Percentiles rank a stretch among this genome's conserved stretches.
These are phyloP conservation scores for Euphorbia pulcherrima DNA, from an alignment of 345 rosid genomes.

Conservation along the genomic window DNA sequence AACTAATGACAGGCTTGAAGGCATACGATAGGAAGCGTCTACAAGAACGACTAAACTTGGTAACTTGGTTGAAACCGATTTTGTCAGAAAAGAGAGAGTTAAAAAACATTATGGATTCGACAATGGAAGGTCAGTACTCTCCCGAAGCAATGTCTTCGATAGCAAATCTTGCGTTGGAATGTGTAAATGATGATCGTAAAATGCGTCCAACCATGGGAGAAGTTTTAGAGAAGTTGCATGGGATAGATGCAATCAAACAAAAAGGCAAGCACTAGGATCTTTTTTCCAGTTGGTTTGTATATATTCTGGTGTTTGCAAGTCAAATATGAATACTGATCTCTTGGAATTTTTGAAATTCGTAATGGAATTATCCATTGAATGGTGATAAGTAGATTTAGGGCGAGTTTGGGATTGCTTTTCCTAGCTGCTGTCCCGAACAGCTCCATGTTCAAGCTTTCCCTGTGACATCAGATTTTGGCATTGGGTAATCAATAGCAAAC, in stretches of 20 bases:
- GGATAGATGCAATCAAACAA: slow-evolving; percentile 33
- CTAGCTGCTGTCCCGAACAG: no score
- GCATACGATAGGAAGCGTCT: slow-evolving; percentile 44
- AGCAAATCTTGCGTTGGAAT: slow-evolving; percentile 40
- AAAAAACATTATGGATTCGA: slow-evolving; percentile 36
- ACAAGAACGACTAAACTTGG: slow-evolving; percentile 40
- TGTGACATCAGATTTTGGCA: no score
- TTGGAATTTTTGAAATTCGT: no score
- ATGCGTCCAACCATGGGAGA: slow-evolving; percentile 56
- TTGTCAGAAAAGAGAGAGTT: slow-evolving; percentile 43
- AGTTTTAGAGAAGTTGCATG: slow-evolving; percentile 51
- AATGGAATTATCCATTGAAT: no score
- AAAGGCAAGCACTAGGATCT: no score
- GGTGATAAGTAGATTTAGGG: no score
- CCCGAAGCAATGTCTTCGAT: slow-evolving; percentile 35
- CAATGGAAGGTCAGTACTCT: slow-evolving; percentile 55
- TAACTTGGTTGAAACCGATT: slow-evolving; percentile 47
- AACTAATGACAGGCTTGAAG: slow-evolving; percentile 50
- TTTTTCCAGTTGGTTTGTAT: no score
- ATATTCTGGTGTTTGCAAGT: no score
- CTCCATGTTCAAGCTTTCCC: no score
- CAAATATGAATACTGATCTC: no score
- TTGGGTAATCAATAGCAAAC: no score
- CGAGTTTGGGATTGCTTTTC: no score
- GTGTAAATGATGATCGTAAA: slow-evolving; percentile 43